Base-by-base conservation (phyloP, 2,329 filamentous ascomycete genomes). In the Achaetomium macrosporum region DNA sequence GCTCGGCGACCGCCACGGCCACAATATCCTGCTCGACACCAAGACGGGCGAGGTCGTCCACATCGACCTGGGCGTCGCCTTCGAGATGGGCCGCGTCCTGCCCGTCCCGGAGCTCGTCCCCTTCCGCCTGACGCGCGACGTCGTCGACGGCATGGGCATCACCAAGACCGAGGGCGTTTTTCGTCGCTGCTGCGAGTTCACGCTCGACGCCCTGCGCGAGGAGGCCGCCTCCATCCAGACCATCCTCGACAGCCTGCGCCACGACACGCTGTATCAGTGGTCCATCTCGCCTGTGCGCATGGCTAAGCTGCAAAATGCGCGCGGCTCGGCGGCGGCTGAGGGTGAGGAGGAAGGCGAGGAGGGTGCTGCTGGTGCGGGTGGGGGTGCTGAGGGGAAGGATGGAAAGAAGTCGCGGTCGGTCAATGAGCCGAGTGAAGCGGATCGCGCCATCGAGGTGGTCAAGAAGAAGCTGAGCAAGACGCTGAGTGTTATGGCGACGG, bases 181-280 rank as follows among this genome's bases (percentile, higher is more conserved):
- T 73, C 83, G 93, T 8, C 83, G 95, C n/a, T 97, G 92, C 71
- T 99, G 93, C 68, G 95, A 99, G 67, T 97, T 97, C 67, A 97
- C 91, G 0, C 81, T 99, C 31, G 90, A 96, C 57, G 91, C 95
- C 1, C 75, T 99, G 35, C 85, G 93, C n/a, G 88, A 95, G 63
- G 93, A 99, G 68, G 88, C 88, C 12, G 95, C 96, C 67, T 91
- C 87, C 42, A 99, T 99, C 72, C 97, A 96, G 91, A 97, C 93
- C 0, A 90, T 99, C 49, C 82, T 99, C 17, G 95, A 99, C 65
- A 95, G 99, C 19, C 75, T 99, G 54, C 87, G 95, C n/a, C 97
- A 96, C 70, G 93, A 99, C 75, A 95, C 93, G 1, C 73, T 99
- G 56, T 95, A 97, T 69, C 93, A 84, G 56, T 99, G 93, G 93